These are phyloP conservation scores for Bipolaris cookei DNA, from an alignment of 2,329 filamentous ascomycete genomes.

Conservation along the genomic window DNA sequence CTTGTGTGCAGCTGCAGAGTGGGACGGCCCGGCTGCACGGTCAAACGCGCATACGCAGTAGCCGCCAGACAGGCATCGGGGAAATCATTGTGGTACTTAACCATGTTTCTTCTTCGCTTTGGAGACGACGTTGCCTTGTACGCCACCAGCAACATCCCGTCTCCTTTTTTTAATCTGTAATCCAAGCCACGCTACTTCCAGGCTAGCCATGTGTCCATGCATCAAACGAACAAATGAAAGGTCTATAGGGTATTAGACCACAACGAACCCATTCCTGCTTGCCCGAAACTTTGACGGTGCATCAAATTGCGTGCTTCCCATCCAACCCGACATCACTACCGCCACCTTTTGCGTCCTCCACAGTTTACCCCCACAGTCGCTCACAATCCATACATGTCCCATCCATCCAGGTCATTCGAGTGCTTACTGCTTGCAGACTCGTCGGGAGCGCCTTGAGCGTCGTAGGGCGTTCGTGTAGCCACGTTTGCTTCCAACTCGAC, in stretches of 20 bases:
- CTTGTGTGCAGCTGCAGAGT: constrained; percentile 11
- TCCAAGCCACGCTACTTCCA: constrained; percentile 32
- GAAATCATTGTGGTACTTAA: constrained; percentile 1
- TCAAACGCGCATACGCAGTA: constrained; percentile 11
- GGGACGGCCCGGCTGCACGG: constrained; percentile 18
- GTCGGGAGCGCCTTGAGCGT: constrained; percentile 22
- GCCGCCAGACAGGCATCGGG: constrained; percentile 8
- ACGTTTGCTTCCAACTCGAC: constrained; percentile 48
- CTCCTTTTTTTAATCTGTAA: constrained; percentile 42
- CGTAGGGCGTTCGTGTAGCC: constrained; percentile 49
- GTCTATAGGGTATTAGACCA: constrained; percentile 37
- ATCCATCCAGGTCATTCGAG: constrained; percentile 61
- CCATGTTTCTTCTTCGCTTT: constrained; percentile 31
- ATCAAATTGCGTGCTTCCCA: constrained; percentile 20
- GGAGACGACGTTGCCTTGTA: constrained; percentile 31
- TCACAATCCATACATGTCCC: constrained; percentile 68
- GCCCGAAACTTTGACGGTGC: constrained; percentile 18
- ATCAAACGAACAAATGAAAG: constrained; percentile 29
- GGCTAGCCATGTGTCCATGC: constrained; percentile 31
- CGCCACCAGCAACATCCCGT: constrained; percentile 31
- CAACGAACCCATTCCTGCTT: constrained; percentile 20
- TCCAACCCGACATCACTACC: constrained; percentile 15
- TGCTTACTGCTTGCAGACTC: constrained; percentile 20
- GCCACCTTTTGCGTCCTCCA: constrained; percentile 12
- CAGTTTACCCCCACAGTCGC: constrained; percentile 7